These are phyloP conservation scores for Kalmusia sp. DNA, from an alignment of 2,329 filamentous ascomycete species.

Conservation along the genomic window DNA sequence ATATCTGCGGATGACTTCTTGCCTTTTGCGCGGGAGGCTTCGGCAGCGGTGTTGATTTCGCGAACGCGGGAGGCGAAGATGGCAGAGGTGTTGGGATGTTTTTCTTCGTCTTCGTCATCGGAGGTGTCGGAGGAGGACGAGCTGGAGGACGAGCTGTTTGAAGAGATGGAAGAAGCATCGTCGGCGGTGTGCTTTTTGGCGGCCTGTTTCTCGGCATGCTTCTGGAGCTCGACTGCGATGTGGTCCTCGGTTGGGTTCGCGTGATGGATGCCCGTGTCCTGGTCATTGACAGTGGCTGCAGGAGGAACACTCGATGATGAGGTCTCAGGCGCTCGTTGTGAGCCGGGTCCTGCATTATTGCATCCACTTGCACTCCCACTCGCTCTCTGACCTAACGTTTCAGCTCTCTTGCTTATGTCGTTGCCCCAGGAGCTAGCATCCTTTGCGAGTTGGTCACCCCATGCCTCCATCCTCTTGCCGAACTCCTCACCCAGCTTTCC, in stretches of 20 bases:
- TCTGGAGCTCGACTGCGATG: constrained; percentile 1
- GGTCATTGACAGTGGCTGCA: constrained; percentile 9
- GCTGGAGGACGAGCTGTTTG: constrained; percentile 23
- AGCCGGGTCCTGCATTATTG: background rate
- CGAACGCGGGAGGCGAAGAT: constrained; percentile 25
- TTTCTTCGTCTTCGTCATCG: constrained; percentile 17
- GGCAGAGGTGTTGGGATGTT: constrained; percentile 12
- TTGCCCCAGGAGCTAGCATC: constrained; percentile 26
- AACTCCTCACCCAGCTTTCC: constrained; percentile 42
- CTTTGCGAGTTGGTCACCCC: constrained; percentile 39
- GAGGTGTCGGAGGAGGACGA: constrained; percentile 21
- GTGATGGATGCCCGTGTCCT: constrained; percentile 27
- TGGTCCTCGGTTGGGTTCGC: constrained; percentile 13
- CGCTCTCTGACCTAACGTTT: background rate
- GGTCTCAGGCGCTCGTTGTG: background rate
- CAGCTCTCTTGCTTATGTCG: constrained; percentile 10
- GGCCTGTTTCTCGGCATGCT: constrained; percentile 6
- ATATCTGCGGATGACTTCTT: constrained; percentile 31
- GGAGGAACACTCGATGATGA: background rate
- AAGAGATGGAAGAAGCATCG: constrained; percentile 29
- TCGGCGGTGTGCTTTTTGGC: constrained; percentile 23
- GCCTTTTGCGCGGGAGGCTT: constrained; percentile 26
- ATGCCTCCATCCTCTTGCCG: constrained; percentile 35
- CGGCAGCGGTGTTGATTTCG: constrained; percentile 30
- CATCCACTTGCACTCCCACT: background rate